phyloP scores from a whole-genome alignment of 441 rosid species.

The Bocquillonia castaneifolia region DNA sequence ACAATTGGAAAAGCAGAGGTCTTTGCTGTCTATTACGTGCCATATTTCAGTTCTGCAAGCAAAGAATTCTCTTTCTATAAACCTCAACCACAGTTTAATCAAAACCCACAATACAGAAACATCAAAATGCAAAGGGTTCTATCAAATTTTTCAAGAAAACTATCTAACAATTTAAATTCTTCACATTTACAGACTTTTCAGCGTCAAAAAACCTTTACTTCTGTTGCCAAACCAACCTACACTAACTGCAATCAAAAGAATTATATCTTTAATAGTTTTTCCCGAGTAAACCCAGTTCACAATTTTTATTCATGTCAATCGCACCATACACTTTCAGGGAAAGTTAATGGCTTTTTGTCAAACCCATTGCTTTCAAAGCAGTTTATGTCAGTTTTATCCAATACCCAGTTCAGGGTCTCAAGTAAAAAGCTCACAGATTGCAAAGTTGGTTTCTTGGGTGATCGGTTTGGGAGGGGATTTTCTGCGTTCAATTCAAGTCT shows the following conservation, averaged over 20 bases:
- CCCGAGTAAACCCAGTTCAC: slow-evolving; percentile 26
- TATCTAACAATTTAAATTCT: slow-evolving; percentile 26
- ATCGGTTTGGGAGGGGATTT: slow-evolving; percentile 36
- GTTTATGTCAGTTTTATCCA: slow-evolving; percentile 24
- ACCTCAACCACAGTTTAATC: not conserved
- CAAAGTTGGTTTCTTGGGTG: slow-evolving; percentile 34
- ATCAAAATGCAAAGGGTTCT: slow-evolving; percentile 53
- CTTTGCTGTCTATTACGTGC: too few species aligned
- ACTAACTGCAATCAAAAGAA: slow-evolving; percentile 15
- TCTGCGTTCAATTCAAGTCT: slow-evolving; percentile 29
- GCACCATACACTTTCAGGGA: slow-evolving; percentile 17
- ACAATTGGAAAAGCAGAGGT: too few species aligned
- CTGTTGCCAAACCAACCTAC: slow-evolving; percentile 28
- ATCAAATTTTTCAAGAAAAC: slow-evolving; percentile 32
- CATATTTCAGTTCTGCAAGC: not conserved
- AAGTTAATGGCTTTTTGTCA: slow-evolving; percentile 33
- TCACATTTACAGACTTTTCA: slow-evolving; percentile 28
- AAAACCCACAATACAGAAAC: not conserved
- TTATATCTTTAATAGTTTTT: slow-evolving; percentile 20
- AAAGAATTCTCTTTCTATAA: not conserved
- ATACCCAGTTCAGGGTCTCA: slow-evolving; percentile 25
- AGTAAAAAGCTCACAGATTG: slow-evolving; percentile 32
- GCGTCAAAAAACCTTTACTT: slow-evolving; percentile 26
- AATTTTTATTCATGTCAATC: slow-evolving; percentile 30
- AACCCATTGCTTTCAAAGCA: slow-evolving; percentile 34